Base-by-base conservation (phyloP, 2,329 filamentous ascomycete genomes). In the Beauveria sp. region DNA sequence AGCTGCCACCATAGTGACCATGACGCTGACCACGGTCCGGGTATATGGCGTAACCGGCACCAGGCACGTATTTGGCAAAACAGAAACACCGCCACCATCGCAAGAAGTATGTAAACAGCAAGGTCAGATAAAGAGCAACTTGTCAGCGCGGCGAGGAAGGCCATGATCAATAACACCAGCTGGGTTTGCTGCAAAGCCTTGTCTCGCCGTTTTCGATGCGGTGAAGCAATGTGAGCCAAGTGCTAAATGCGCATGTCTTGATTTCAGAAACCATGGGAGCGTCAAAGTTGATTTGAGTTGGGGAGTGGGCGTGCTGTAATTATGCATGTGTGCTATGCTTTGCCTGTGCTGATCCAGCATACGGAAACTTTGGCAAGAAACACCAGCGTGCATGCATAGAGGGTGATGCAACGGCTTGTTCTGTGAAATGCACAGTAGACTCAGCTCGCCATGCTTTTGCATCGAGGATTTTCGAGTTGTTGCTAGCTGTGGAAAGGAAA, bases 1-100 rank as follows among this genome's bases (percentile, higher is more conserved):
- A 70, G 65, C 60, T 71, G 69, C 69, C 69, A 71, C 68, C 67
- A 71, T 16, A 66, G 57, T 8, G 69, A 66, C 70, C 70, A 71
- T 37, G 50, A 67, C 5, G 67, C 67, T 6, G 62, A 55, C 7
- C 44, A 34, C 1, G 70, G 70, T 0, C 70, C 70, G 0, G 70
- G 70, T 54, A 71, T 66, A 56, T 71, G 67, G 16, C 69, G 65
- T 41, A 71, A 58, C 4, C 68, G 66, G 46, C 67, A 61, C 70
- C 70, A 70, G n/a, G 58, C 61, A 26, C 61, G 69, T 26, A 69
- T 18, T 16, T 61, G 28, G 20, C 22, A 30, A n/a, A 48, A 2
- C 3, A 40, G 7, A 30, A 54, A 22, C 9, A 54, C 18, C 3
- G 20, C 3, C 4, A 48, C 6, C 5, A 43, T 18, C 12, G 24